Evolutionary conservation across 495 filamentous ascomycete species (phyloP).

Genomic region (Podospora sp.): DNA sequence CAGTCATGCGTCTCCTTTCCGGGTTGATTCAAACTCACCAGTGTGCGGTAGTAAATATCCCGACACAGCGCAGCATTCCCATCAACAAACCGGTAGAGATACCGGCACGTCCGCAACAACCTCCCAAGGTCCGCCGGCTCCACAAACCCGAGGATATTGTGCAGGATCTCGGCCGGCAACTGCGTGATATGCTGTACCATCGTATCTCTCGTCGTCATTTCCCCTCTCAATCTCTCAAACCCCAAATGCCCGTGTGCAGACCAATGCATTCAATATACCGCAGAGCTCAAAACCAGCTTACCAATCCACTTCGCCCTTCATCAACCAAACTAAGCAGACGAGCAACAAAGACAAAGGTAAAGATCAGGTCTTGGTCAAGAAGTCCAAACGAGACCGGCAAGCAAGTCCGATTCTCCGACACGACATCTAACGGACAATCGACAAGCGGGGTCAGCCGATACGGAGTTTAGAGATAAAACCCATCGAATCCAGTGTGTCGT

Average conservation of each 20-base stretch:
- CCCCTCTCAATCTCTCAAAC: background rate
- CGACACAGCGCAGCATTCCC: constrained; percentile 56
- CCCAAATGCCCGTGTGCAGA: background rate
- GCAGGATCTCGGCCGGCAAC: constrained; percentile 61
- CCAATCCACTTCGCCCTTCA: too few species aligned
- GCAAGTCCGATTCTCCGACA: too few species aligned
- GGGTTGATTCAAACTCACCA: constrained; percentile 32
- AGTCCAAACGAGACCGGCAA: background rate
- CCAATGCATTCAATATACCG: too few species aligned
- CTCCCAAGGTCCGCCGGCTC: constrained; percentile 54
- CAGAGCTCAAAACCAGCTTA: too few species aligned
- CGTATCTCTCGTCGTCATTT: background rate
- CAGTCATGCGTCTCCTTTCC: background rate
- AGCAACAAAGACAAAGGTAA: too few species aligned
- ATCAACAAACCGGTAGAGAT: constrained; percentile 49
- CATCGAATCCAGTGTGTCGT: background rate
- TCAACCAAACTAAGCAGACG: too few species aligned
- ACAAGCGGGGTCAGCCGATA: background rate
- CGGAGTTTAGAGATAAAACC: background rate
- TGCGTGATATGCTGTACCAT: constrained; percentile 39
- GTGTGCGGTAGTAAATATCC: constrained; percentile 51
- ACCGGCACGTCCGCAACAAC: constrained; percentile 51
- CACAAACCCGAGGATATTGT: constrained; percentile 56
- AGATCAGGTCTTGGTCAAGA: too few species aligned
- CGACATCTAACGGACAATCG: too few species aligned